Percentiles rank a stretch among this genome's conserved stretches.
Conservation (phyloP, 345 rosid species). For the Populus nigra region DNA sequence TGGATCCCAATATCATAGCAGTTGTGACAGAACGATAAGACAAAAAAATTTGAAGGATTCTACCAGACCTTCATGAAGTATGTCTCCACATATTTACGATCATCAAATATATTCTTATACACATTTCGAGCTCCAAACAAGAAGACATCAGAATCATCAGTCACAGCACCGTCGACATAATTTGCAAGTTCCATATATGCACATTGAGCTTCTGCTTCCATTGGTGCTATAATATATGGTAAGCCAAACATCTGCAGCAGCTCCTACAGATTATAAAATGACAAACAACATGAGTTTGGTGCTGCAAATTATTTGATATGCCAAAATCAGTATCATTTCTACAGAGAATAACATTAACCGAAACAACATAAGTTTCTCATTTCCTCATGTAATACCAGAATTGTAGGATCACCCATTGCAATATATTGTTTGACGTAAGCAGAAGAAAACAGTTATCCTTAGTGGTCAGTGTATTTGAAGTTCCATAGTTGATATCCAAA, state of each 20-base stretch:
- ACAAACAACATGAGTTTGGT: too few species aligned
- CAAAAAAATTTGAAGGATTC: not conserved
- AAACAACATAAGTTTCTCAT: not conserved
- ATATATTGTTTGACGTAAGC: not conserved
- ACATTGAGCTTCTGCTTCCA: constrained; percentile 99
- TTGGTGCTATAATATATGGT: constrained; percentile 94
- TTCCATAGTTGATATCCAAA: constrained; percentile 3
- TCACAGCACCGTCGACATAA: constrained; percentile 93
- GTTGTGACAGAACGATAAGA: not conserved
- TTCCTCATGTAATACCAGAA: not conserved
- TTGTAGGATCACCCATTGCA: not conserved
- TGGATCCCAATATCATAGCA: not conserved
- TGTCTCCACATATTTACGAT: constrained; percentile 95
- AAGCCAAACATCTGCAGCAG: constrained; percentile 96
- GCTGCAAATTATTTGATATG: not conserved
- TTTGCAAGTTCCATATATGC: constrained; percentile 79
- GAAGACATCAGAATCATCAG: constrained; percentile 95
- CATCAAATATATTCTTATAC: constrained; percentile 94
- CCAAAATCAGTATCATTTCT: not conserved
- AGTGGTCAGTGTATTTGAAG: not conserved
- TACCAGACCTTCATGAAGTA: constrained; percentile 76
- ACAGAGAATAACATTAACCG: not conserved
- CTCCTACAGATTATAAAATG: constrained; percentile 45
- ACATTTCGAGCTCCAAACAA: constrained; percentile 88
- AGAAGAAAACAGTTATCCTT: not conserved